These are phyloP conservation scores for Wickerhamomyces ciferrii DNA, from an alignment of 805 yeast genomes.

Conservation along the genomic window DNA sequence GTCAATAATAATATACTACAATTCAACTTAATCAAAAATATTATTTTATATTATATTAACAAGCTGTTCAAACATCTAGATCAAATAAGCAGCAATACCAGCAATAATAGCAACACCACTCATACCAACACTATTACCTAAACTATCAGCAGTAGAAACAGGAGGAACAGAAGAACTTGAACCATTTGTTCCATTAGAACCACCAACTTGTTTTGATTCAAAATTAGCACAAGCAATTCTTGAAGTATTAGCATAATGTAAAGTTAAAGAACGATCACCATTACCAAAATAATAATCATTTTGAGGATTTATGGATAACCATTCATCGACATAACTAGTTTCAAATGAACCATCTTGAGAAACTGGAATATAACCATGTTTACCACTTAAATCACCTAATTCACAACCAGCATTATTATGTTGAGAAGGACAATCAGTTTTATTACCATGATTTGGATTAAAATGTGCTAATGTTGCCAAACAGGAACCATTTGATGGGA, in stretches of 20 bases:
- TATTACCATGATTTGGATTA: constrained; percentile 53
- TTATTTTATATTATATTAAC: too few species aligned
- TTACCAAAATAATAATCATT: constrained; percentile 43
- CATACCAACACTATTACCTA: background rate
- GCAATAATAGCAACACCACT: background rate
- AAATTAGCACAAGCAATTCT: constrained; percentile 57
- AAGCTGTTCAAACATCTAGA: too few species aligned
- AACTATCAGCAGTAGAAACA: background rate
- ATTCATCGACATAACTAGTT: constrained; percentile 49
- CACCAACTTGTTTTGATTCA: background rate
- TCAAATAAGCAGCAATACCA: background rate
- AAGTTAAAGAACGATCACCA: constrained; percentile 45
- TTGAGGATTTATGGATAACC: constrained; percentile 46
- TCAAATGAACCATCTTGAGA: constrained; percentile 35
- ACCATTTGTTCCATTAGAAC: background rate
- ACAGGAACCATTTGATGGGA: constrained; percentile 43
- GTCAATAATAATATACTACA: too few species aligned
- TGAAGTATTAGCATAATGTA: constrained; percentile 46
- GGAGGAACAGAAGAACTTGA: background rate
- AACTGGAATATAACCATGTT: constrained; percentile 41
- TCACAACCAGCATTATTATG: constrained; percentile 50
- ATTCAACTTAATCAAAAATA: too few species aligned
- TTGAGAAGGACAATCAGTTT: constrained; percentile 39
- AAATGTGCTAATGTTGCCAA: constrained; percentile 46
- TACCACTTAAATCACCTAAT: constrained; percentile 68